phyloP scores from a whole-genome alignment of 148 eudicot genomes.

The Fallopia convolvulus region DNA sequence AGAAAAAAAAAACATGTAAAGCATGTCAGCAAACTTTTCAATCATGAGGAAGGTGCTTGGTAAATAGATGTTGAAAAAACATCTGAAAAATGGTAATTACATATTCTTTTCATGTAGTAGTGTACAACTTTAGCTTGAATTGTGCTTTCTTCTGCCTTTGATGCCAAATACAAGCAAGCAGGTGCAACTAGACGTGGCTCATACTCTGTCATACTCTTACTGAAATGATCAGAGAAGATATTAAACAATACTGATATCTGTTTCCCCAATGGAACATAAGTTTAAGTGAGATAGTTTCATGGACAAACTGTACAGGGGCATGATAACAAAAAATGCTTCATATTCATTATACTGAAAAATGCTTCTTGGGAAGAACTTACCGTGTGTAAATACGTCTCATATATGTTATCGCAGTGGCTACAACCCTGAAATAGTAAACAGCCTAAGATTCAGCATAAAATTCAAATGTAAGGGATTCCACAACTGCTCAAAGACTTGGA shows the following conservation, averaged over 20 bases:
- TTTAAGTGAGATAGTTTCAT: neutral
- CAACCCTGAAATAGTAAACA: constrained; percentile 60
- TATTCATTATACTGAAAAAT: too few species aligned
- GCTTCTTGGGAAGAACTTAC: constrained; percentile 24
- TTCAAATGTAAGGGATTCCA: neutral
- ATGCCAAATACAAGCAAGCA: constrained; percentile 90
- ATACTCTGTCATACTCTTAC: constrained; percentile 77
- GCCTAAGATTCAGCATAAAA: neutral
- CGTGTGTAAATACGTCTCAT: constrained; percentile 90
- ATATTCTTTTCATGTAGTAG: constrained; percentile 76
- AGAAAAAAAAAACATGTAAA: constrained; percentile 16
- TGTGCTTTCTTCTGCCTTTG: constrained; percentile 99
- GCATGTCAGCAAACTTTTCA: constrained; percentile 15
- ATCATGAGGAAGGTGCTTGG: neutral
- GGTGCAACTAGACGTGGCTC: constrained; percentile 95
- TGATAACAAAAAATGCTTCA: too few species aligned
- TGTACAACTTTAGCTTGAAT: constrained; percentile 91
- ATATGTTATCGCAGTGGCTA: constrained; percentile 90
- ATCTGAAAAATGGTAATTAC: constrained; percentile 30
- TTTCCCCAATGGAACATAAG: neutral
- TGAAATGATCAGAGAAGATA: constrained; percentile 17
- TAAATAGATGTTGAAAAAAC: neutral
- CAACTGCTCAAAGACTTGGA: neutral
- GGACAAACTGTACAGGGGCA: neutral
- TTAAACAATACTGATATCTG: neutral